Percentiles rank a stretch among this genome's conserved stretches.
phyloP scores from a whole-genome alignment of 306 rosid genomes.

The Begonia loranthoides region DNA sequence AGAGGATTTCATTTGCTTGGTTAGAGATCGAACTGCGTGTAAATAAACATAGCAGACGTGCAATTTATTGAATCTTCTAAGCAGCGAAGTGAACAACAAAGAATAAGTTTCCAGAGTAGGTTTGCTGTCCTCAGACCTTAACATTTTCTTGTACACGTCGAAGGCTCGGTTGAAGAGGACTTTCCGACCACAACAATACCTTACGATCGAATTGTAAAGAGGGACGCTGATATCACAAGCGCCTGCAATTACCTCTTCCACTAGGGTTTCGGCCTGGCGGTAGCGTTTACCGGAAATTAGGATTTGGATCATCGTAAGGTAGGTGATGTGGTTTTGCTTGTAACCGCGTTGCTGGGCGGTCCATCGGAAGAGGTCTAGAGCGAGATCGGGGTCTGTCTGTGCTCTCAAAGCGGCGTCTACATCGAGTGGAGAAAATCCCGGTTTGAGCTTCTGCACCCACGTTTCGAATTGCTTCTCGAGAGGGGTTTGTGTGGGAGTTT shows the following conservation, averaged over 20 bases:
- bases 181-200: slow-evolving; percentile 52
- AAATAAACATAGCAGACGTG: slow-evolving; percentile 57
- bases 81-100: slow-evolving; percentile 41
- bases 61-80: slow-evolving; percentile 56
- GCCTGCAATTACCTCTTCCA: slow-evolving; percentile 81
- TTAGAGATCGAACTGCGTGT: slow-evolving; percentile 51
- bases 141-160: slow-evolving; percentile 77
- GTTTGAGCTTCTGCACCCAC: slow-evolving; percentile 72
- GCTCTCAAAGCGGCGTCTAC: slow-evolving; percentile 47
- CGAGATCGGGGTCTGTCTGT: slow-evolving; percentile 80
- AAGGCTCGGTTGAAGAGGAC: slow-evolving; percentile 57
- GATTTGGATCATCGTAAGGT: slow-evolving; percentile 49
- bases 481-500: slow-evolving; percentile 35
- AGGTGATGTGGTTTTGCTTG: slow-evolving; percentile 50
- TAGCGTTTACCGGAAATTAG: slow-evolving; percentile 37
- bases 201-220: slow-evolving; percentile 53
- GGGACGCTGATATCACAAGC: slow-evolving; percentile 62
- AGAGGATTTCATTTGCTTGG: slow-evolving; percentile 63
- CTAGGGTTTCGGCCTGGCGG: slow-evolving; percentile 56
- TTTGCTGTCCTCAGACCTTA: slow-evolving; percentile 35
- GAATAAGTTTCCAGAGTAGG: slow-evolving; percentile 72
- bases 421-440: slow-evolving; percentile 62
- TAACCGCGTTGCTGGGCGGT: slow-evolving; percentile 76
- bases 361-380: slow-evolving; percentile 93
- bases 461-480: slow-evolving; percentile 64